A percentile compares a stretch with the other conserved stretches of the same genome.
Conservation (phyloP, 495 filamentous ascomycete species). For the Aspergillus ostianus region DNA sequence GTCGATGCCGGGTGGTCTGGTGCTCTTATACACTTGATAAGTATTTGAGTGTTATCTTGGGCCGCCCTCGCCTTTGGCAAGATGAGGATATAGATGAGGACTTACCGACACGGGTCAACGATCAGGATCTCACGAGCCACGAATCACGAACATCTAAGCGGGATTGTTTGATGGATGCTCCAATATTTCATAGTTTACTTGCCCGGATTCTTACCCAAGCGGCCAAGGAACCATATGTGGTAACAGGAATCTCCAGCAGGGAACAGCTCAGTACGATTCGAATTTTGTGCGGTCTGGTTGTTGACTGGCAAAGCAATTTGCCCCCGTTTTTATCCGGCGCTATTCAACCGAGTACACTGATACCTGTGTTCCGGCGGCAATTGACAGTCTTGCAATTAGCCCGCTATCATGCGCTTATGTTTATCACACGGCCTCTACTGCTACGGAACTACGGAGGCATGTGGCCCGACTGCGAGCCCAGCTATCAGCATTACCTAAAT, state of each 20-base stretch:
- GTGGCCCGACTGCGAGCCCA: constrained; percentile 15
- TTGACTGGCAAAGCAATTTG: constrained; percentile 24
- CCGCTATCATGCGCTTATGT: constrained; percentile 27
- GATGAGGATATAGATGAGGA: constrained; percentile 29
- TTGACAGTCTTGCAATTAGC: constrained; percentile 27
- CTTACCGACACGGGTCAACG: constrained; percentile 24
- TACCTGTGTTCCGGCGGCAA: constrained; percentile 25
- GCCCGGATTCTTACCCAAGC: constrained; percentile 25
- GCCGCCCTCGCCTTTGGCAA: constrained; percentile 26
- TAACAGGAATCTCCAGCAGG: constrained; percentile 17
- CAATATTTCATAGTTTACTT: constrained; percentile 25
- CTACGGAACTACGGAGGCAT: constrained; percentile 24
- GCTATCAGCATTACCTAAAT: constrained; percentile 17
- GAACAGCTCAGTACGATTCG: constrained; percentile 20
- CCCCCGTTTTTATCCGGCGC: constrained; percentile 23
- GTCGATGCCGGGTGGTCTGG: constrained; percentile 27
- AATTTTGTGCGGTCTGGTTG: constrained; percentile 13
- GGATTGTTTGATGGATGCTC: constrained; percentile 32
- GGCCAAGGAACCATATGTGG: constrained; percentile 25
- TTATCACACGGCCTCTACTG: constrained; percentile 26
- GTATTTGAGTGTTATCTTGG: constrained; percentile 31
- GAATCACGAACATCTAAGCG: constrained; percentile 7
- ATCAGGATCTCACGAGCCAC: constrained; percentile 15
- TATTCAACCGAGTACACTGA: constrained; percentile 27
- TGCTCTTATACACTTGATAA: constrained; percentile 32